Evolutionary conservation across 2,329 filamentous ascomycete genomes (phyloP), one percentile per base, ranked within the genome.

Genomic region (Nemania serpens): DNA sequence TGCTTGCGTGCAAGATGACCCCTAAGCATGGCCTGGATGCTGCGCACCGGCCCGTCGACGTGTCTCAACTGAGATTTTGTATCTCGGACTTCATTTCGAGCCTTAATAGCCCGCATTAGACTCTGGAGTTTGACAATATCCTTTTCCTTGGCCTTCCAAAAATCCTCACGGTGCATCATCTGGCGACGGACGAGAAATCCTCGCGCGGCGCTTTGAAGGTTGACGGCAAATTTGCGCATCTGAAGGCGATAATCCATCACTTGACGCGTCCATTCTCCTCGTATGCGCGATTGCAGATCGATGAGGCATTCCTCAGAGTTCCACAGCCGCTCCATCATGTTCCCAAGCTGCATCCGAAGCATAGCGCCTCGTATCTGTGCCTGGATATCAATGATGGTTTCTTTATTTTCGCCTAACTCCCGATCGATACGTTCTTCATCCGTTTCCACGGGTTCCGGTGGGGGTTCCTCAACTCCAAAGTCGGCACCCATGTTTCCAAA

Each of bases 401-500:
- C 77, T 73, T 95, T 90, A 61, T 91, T 89, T 69, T 96, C 93
- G 13, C 81, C 83, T 3, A 99, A 77, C 73, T 97, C 92, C 56
- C 93, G 84, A 50, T 93, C 86, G 57, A 95, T 89, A 45, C 93
- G 84, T 70, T 98, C 93, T 70, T 98, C 91, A 69, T 98, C 94
- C 0, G 91, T 93, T 72, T 98, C 95, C 72, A 90, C 87, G 0
- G 89, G 89, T 69, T 93, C 89, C 0, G 90, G 90, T 57, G 89
- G 84, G 1, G 88, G 74, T 4, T 67, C 87, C 70, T 96, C 92
- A 5, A 94, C 89, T 39, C 92, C 93, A 80, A 99, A 97, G 72
- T 95, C 94, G 65, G 93, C 94, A 52, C 93, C 90, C 91, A 99
- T 98, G 61, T 93, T 96, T 57, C 93, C 93, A 79, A 99, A 99